Evolutionary conservation across 2,329 filamentous ascomycete species (phyloP).

Genomic region (Endoconidiophora laricicola): DNA sequence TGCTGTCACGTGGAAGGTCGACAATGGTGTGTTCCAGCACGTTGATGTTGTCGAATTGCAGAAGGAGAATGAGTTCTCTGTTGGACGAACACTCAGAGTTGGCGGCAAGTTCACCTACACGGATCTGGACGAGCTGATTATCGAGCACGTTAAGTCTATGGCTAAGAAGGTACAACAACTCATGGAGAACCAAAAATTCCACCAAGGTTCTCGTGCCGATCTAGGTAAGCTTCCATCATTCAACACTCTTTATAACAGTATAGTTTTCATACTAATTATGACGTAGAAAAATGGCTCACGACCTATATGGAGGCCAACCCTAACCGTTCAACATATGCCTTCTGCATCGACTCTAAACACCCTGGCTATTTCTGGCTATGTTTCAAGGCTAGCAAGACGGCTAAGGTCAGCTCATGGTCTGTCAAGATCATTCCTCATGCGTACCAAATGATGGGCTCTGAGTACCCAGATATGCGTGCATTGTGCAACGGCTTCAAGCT

Average conservation of each 20-base stretch:
- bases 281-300: constrained; percentile 76
- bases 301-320: constrained; percentile 96
- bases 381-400: constrained; percentile 76
- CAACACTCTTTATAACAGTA: neutral
- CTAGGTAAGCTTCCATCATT: constrained; percentile 49
- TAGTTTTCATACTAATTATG: neutral
- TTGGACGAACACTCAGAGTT: constrained; percentile 72
- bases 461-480: constrained; percentile 87
- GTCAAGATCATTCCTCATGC: constrained; percentile 87
- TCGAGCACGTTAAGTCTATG: constrained; percentile 95
- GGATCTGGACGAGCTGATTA: constrained; percentile 93
- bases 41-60: constrained; percentile 93
- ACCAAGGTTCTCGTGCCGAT: constrained; percentile 60
- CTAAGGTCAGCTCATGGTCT: constrained; percentile 59
- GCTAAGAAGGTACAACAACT: constrained; percentile 93
- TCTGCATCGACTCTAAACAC: constrained; percentile 84
- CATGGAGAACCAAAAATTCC: constrained; percentile 87
- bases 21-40: constrained; percentile 91
- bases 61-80: constrained; percentile 92
- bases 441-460: constrained; percentile 74
- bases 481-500: constrained; percentile 96
- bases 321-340: constrained; percentile 80
- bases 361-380: constrained; percentile 91
- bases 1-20: constrained; percentile 95
- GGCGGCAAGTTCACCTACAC: constrained; percentile 81